phyloP scores from a whole-genome alignment of 805 yeast species.

The Limtongia smithiae region DNA sequence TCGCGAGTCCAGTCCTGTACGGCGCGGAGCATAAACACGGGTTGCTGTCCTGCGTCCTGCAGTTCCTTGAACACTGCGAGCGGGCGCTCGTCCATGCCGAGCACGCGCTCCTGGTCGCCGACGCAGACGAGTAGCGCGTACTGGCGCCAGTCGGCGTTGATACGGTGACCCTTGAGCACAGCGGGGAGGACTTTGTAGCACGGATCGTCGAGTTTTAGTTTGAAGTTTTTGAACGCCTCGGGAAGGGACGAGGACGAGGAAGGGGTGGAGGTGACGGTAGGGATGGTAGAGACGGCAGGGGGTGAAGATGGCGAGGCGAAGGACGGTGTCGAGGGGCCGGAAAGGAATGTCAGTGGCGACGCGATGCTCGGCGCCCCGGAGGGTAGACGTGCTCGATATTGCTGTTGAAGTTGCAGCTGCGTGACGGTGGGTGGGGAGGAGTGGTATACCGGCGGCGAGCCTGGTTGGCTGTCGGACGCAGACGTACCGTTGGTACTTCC shows the following conservation, averaged over 20 bases:
- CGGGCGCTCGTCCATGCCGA: conserved; percentile 84
- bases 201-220: conserved; percentile 88
- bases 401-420: no score
- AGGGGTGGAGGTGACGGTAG: not conserved
- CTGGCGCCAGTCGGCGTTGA: conserved; percentile 79
- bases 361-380: no score
- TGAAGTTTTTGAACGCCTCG: conserved; percentile 76
- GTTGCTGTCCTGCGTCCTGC: conserved; percentile 79
- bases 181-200: conserved; percentile 82
- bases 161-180: conserved; percentile 80
- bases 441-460: no score
- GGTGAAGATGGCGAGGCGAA: conserved; percentile 5
- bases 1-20: conserved; percentile 49
- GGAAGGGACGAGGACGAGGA: no score
- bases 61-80: conserved; percentile 79
- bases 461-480: no score
- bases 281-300: not conserved
- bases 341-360: no score
- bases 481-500: no score
- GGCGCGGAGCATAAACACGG: conserved; percentile 88
- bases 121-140: conserved; percentile 86
- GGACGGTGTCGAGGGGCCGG: no score
- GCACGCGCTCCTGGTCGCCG: conserved; percentile 82
- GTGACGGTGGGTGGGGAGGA: no score
- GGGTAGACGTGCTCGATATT: no score